Evolutionary conservation across 441 rosid genomes (phyloP).

Genomic region (Euphorbia schlechtendalii): DNA sequence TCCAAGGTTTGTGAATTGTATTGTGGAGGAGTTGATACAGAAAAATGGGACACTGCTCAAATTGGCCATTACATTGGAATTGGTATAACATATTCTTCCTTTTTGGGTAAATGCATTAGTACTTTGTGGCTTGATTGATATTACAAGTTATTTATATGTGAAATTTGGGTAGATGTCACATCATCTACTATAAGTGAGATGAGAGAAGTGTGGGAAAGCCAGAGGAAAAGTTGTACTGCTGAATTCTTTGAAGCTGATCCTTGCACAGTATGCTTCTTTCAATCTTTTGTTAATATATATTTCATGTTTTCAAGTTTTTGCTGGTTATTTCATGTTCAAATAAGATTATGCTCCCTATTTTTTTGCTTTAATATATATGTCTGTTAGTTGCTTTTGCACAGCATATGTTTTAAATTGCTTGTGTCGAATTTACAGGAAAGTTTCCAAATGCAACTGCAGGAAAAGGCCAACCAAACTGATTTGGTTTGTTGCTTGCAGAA

Average conservation of each 20-base stretch:
- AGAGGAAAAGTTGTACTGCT: slow-evolving; percentile 48
- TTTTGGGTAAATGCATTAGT: neutral
- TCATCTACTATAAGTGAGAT: slow-evolving; percentile 57
- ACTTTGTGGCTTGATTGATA: neutral
- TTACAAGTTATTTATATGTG: slow-evolving; percentile 1
- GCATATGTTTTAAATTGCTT: neutral
- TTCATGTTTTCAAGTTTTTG: neutral
- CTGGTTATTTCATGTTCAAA: neutral
- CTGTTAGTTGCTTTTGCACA: neutral
- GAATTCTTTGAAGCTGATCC: slow-evolving; percentile 88
- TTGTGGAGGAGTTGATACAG: slow-evolving; percentile 64
- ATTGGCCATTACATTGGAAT: slow-evolving; percentile 75
- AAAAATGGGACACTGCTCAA: slow-evolving; percentile 70
- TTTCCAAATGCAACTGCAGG: slow-evolving; percentile 50
- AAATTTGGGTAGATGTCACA: slow-evolving; percentile 37
- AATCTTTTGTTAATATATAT: neutral
- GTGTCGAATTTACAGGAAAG: slow-evolving; percentile 45
- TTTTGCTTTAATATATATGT: neutral
- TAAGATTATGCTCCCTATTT: neutral
- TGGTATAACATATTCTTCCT: slow-evolving; percentile 30
- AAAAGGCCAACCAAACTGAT: slow-evolving; percentile 57
- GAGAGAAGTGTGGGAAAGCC: slow-evolving; percentile 79
- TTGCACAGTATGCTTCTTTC: slow-evolving; percentile 43
- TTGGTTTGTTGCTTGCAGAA: slow-evolving; percentile 90
- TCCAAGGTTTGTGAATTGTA: slow-evolving; percentile 78